Conservation (phyloP, 495 filamentous ascomycete genomes). For the Lasiosphaeria hispida region DNA sequence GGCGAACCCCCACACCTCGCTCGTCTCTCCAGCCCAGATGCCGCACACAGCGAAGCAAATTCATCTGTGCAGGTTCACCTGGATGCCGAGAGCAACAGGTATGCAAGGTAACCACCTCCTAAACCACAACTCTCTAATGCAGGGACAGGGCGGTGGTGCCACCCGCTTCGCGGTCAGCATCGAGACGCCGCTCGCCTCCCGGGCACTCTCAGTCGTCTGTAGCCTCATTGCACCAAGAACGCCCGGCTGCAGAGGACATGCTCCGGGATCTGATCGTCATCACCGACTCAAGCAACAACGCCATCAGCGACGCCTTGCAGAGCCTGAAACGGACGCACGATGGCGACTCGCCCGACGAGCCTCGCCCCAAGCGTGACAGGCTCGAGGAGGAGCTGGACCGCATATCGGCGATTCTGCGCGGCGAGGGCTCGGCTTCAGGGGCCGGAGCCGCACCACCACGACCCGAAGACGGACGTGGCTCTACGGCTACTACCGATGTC, state of each 20-base stretch:
- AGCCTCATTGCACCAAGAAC: slow-evolving; percentile 17
- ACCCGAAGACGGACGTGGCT: neutral
- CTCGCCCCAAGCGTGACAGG: slow-evolving; percentile 28
- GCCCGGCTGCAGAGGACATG: slow-evolving; percentile 19
- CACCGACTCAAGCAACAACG: slow-evolving; percentile 8
- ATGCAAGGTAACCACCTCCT: neutral
- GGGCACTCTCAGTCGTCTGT: slow-evolving; percentile 17
- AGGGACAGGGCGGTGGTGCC: slow-evolving; percentile 8
- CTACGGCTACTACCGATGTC: neutral
- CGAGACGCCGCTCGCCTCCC: slow-evolving; percentile 10
- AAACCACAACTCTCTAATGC: too few relatives aligned
- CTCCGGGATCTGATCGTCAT: slow-evolving; percentile 25
- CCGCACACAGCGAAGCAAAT: slow-evolving; percentile 24
- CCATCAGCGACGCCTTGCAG: neutral
- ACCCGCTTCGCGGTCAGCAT: slow-evolving; percentile 10
- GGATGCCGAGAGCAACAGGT: slow-evolving; percentile 28
- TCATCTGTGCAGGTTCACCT: slow-evolving; percentile 30
- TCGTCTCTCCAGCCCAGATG: slow-evolving; percentile 14
- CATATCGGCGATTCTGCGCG: slow-evolving; percentile 7
- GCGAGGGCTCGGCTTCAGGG: neutral
- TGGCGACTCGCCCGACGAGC: slow-evolving; percentile 20
- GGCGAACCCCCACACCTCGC: slow-evolving; percentile 4
- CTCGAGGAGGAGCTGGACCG: slow-evolving; percentile 28
- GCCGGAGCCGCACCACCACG: too few relatives aligned
- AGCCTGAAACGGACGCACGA: slow-evolving; percentile 28